phyloP scores from a whole-genome alignment of 1,139 yeast genomes.

The Zygosaccharomyces sapae region DNA sequence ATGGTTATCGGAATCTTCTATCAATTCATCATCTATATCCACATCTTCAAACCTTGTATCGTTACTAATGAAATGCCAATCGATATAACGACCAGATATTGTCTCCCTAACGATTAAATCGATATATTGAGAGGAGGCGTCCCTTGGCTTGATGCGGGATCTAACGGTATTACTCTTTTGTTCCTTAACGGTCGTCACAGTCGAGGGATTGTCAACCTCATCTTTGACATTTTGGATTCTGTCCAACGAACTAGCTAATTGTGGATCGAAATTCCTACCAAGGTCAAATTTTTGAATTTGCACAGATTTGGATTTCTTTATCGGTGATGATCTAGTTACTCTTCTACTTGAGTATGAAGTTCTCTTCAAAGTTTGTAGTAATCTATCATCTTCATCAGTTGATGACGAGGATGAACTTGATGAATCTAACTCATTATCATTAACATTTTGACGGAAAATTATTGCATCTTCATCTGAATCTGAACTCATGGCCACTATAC shows the following conservation, averaged over 20 bases:
- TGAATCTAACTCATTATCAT: background rate
- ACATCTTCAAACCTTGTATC: constrained; percentile 10
- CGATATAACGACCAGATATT: constrained; percentile 22
- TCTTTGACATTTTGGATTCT: constrained; percentile 10
- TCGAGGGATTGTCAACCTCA: constrained; percentile 8
- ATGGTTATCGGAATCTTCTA: constrained; percentile 1
- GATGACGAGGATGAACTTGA: background rate
- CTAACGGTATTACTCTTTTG: background rate
- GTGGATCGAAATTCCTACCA: constrained; percentile 16
- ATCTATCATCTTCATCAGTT: background rate
- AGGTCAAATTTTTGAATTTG: constrained; percentile 15
- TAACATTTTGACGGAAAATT: background rate
- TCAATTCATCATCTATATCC: constrained; percentile 7
- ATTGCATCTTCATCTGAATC: background rate
- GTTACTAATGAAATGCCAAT: constrained; percentile 31
- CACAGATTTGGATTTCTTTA: constrained; percentile 1
- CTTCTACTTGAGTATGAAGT: background rate
- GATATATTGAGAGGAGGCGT: constrained; percentile 9
- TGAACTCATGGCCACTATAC: background rate
- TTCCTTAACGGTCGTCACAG: background rate
- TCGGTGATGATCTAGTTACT: background rate
- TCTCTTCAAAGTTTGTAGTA: background rate
- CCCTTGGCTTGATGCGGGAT: constrained; percentile 2
- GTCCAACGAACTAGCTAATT: constrained; percentile 10
- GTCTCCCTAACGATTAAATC: constrained; percentile 19